These are phyloP conservation scores for Staphylotrichum tortipilum DNA, from an alignment of 495 filamentous ascomycete species.

Conservation along the genomic window DNA sequence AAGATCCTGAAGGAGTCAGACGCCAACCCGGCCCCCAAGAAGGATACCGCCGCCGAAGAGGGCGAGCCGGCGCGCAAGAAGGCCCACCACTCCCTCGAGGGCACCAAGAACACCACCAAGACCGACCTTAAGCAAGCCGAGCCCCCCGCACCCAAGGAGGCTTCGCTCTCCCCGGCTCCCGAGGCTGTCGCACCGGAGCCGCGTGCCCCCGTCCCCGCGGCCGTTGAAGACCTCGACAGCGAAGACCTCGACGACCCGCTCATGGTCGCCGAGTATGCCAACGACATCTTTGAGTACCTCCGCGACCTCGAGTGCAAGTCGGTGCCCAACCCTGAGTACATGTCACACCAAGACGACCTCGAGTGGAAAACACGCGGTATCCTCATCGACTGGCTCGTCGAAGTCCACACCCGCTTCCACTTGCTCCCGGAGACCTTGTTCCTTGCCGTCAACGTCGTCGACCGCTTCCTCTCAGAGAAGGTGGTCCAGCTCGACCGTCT, in stretches of 20 bases:
- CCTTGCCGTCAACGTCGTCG: slow-evolving; percentile 94
- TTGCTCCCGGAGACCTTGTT: slow-evolving; percentile 97
- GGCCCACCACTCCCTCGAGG: slow-evolving; percentile 31
- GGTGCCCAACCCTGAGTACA: slow-evolving; percentile 85
- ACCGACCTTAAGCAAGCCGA: slow-evolving; percentile 39
- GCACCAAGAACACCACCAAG: slow-evolving; percentile 26
- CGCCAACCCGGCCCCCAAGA: slow-evolving; percentile 42
- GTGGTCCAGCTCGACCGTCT: slow-evolving; percentile 90
- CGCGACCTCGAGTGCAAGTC: slow-evolving; percentile 75
- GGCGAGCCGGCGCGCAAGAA: slow-evolving; percentile 49
- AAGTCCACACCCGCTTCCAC: slow-evolving; percentile 95
- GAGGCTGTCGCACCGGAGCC: not conserved
- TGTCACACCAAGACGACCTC: slow-evolving; percentile 83
- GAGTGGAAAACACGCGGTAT: slow-evolving; percentile 99
- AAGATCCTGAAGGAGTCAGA: slow-evolving; percentile 19
- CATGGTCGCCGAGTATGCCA: slow-evolving; percentile 96
- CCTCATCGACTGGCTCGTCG: slow-evolving; percentile 95
- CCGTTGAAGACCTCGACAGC: slow-evolving; percentile 61
- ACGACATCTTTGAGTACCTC: slow-evolving; percentile 96
- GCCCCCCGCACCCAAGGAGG: slow-evolving; percentile 5
- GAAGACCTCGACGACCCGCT: slow-evolving; percentile 89
- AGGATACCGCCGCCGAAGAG: slow-evolving; percentile 45
- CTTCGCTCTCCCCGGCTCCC: not conserved
- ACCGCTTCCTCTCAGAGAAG: slow-evolving; percentile 90
- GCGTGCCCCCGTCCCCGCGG: slow-evolving; percentile 35